Evolutionary conservation across 78 protist species (phyloP), one percentile per base, ranked within the genome.

Genomic region (Isochrysis galbana): DNA sequence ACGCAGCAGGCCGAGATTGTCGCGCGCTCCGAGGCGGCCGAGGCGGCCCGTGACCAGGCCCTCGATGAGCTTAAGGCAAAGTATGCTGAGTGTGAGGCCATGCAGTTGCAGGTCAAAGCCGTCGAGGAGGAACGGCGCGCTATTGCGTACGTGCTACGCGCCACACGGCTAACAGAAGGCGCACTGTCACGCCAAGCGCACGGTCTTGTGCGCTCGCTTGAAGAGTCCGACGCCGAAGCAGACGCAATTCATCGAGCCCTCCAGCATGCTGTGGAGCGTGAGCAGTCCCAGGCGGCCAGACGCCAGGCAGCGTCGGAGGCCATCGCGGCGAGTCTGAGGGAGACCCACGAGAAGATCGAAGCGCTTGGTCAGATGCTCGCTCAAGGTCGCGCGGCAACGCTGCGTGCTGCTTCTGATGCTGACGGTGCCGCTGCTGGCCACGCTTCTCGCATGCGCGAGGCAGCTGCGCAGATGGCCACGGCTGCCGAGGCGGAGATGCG

Each of bases 21-120:
- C 26, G 72, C 34, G 89, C 88, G 89, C 21, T 87, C 74, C 4
- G 89, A 91, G 26, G 78, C 4, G 36, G 80, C 89, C 47, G 93
- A 91, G 78, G 38, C 45, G 48, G 25, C 11, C 51, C 41, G 45
- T 23, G 87, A 44, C 74, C 0, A 1, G 42, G 22, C 46, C 46
- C 72, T 14, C 48, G 51, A 0, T n/a, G 34, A 45, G 61, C 70
- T 89, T 48, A 48, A 32, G 54, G 36, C 5, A 34, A 29, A 29
- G 26, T 21, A 23, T 22, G 34, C 2, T 32, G 87, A 42, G 86
- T 26, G n/a, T 26, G 86, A 2, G 48, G 5, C 51, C 51, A 44
- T 39, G 42, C 29, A 5, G 26, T 21, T 0, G 21, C 32, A 1
- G 39, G 44, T 72, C 32, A n/a, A 5, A 48, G 45, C 1, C 21